phyloP scores from a whole-genome alignment of 1,284 basidiomycete genomes.

The Phellopilus nigrolimitatus region DNA sequence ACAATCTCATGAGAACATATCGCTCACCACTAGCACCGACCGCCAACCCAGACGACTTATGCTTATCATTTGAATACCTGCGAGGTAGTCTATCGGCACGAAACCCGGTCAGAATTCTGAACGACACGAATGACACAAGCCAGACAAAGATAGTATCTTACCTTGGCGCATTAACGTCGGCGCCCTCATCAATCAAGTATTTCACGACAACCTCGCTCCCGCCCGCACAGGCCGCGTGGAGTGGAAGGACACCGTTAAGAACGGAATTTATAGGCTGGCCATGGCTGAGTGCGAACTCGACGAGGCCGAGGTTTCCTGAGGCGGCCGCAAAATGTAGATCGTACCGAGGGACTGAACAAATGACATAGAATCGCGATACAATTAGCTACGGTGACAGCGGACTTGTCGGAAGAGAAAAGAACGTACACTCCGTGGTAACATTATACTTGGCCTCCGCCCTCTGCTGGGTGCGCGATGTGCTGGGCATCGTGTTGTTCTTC shows the following conservation, averaged over 20 bases:
- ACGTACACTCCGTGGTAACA: constrained; percentile 73
- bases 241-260: constrained; percentile 84
- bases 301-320: constrained; percentile 83
- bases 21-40: constrained; percentile 19
- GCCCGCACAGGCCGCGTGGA: constrained; percentile 87
- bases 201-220: constrained; percentile 82
- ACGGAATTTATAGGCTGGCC: constrained; percentile 93
- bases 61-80: constrained; percentile 19
- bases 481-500: constrained; percentile 28
- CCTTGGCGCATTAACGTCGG: constrained; percentile 90
- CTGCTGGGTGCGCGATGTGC: constrained; percentile 32
- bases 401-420: background rate
- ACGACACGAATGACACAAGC: background rate
- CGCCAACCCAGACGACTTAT: constrained; percentile 15
- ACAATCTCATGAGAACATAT: background rate
- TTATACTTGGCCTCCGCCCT: constrained; percentile 68
- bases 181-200: constrained; percentile 83
- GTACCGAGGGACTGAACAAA: constrained; percentile 68
- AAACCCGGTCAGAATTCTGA: background rate
- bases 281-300: constrained; percentile 83
- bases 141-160: constrained; percentile 27
- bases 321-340: constrained; percentile 87
- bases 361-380: constrained; percentile 1
- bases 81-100: constrained; percentile 17
- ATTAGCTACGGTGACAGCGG: constrained; percentile 1